Base-by-base conservation (phyloP, 495 filamentous ascomycete genomes). In the Xanthoparmelia taractica region DNA sequence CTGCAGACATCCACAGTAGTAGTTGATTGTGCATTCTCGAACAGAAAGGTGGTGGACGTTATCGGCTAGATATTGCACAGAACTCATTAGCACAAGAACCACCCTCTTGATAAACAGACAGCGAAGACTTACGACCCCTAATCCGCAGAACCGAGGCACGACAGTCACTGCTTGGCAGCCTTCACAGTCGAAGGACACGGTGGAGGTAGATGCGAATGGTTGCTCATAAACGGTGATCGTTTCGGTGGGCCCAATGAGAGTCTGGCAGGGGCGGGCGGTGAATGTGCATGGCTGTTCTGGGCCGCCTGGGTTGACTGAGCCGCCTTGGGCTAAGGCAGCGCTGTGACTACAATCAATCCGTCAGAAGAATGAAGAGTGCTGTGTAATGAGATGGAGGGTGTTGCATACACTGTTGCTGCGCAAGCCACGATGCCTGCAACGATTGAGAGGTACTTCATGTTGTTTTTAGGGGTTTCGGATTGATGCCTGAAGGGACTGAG, bases 161-260 rank as follows among this genome's bases (percentile, higher is more conserved):
- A 60, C 23, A n/a, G 33, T 43, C 20, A 60, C 57, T 5, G 25
- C 12, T 7, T 18, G 12, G 25, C 63, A 65, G 13, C 63, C 63
- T 20, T 23, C 1, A 34, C 63, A 65, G 33, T 64, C 63, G 25
- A 31, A 60, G 1, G 63, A 60, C 20, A 17, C 8, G 13, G 63
- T 64, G 8, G 5, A 8, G 0, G 63, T 64, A 10, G 33, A 34
- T 10, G 29, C 36, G 36, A 64, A 64, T 2, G 63, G 57, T 3
- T 36, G 25, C 43, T 64, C 63, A 23, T 60, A 64, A 5, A 60
- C 57, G 8, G 63, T 64, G 23, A 60, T 64, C 3, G 57, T 64
- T 38, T 64, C 56, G 1, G 20, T 45, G 2, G 43, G 41, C 13
- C 56, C 31, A 13, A 15, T 43, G 0, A 17, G 12, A 0, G 56